Evolutionary conservation across 768 basidiomycete genomes (phyloP).

Genomic region (Kwoniella dendrophila): DNA sequence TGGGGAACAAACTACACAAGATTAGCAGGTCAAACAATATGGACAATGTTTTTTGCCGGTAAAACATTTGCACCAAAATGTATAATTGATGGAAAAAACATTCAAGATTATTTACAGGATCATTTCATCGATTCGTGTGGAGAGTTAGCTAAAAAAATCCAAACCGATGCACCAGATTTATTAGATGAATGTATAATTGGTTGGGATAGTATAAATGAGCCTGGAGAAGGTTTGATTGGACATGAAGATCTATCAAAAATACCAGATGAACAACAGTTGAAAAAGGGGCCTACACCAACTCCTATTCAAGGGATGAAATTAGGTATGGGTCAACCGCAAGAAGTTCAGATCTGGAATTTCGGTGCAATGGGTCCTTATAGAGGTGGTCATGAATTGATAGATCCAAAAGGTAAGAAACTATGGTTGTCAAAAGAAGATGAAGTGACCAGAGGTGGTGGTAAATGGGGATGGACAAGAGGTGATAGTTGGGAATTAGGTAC

Average conservation of each 20-base stretch:
- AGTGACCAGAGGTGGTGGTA: constrained; percentile 58
- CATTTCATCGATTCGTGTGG: constrained; percentile 82
- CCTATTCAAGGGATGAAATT: constrained; percentile 79
- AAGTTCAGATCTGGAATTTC: constrained; percentile 80
- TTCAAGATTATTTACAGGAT: constrained; percentile 84
- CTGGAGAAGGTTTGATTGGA: constrained; percentile 76
- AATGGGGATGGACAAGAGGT: constrained; percentile 70
- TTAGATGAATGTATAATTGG: constrained; percentile 87
- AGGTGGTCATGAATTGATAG: constrained; percentile 73
- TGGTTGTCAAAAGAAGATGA: constrained; percentile 40
- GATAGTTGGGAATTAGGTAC: constrained; percentile 52
- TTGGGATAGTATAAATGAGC: constrained; percentile 96
- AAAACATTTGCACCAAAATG: constrained; percentile 85
- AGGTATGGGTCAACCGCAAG: constrained; percentile 79
- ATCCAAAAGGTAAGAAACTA: constrained; percentile 66
- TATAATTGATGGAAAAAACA: constrained; percentile 83
- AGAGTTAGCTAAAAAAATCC: constrained; percentile 70
- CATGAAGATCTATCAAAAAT: constrained; percentile 69
- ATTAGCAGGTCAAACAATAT: constrained; percentile 82
- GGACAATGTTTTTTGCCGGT: constrained; percentile 94
- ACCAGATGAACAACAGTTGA: constrained; percentile 71
- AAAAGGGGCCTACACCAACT: constrained; percentile 83
- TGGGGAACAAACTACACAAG: constrained; percentile 97
- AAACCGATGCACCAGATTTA: constrained; percentile 66
- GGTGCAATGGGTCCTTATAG: constrained; percentile 73